Evolutionary conservation across 345 rosid genomes (phyloP), one percentile per base, ranked within the genome.

Genomic region (Theobroma cacao): DNA sequence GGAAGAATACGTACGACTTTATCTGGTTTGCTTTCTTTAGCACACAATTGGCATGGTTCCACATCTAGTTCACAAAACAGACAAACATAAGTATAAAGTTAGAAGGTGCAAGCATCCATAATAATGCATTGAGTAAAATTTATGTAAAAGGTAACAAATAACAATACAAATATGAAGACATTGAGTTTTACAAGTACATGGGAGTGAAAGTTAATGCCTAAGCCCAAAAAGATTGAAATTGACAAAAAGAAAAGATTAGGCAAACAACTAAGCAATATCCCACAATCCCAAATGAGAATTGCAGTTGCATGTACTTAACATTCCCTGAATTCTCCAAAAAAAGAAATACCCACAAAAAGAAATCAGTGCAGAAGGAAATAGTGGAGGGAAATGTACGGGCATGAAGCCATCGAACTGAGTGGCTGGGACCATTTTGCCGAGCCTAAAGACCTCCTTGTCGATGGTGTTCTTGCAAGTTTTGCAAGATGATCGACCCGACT

Each of bases 401-500:
- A 94, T 93, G 84, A 94, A 79, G 52, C 97, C 98, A 36, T 94
- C 98, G 86, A 94, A 94, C 56, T 92, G 93, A 59, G 89, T 28
- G 73, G 97, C 86, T 72, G 89, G 94, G 80, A 94, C 95, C 90
- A 94, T 81, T 84, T 92, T 94, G 72, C 98, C 97, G 48, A 93
- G 97, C 74, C 98, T 84, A 80, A 94, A 84, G 14, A 2, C 26
- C 84, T 90, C 98, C 55, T 91, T 93, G 69, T 75, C 83, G 78
- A 94, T 94, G 81, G 85, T 15, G 72, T 55, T 80, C 85, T 90
- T 91, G 90, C 98, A 94, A 78, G 91, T 82, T 86, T 87, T 90
- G 87, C 98, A 94, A n/a, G 95, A 90, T 1, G 98, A 89, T 80
- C 98, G 86, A 0, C 76, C 87, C 1, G 97, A 94, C 89, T 94